Percentiles rank a stretch among this genome's conserved stretches.
phyloP scores from a whole-genome alignment of 1,139 yeast genomes.

The Sugiyamaella pinicola region DNA sequence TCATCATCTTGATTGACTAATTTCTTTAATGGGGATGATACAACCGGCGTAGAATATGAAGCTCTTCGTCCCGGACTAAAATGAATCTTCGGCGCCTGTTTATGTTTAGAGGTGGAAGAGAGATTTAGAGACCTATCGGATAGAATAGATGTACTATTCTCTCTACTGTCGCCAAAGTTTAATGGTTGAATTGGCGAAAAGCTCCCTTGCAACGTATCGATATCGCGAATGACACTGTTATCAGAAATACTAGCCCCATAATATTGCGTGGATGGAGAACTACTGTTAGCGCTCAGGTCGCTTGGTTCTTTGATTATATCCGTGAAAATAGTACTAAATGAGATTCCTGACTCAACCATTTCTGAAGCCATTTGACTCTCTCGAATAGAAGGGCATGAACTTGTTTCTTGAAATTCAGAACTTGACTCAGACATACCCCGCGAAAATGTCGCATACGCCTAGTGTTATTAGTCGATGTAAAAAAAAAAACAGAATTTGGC shows the following conservation, averaged over 20 bases:
- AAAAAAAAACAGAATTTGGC: no score
- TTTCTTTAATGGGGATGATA: background rate
- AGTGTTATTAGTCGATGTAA: no score
- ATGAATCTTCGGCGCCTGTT: background rate
- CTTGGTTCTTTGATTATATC: background rate
- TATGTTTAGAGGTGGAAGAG: background rate
- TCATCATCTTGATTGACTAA: background rate
- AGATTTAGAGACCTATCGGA: background rate
- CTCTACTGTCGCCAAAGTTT: background rate
- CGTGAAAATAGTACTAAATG: background rate
- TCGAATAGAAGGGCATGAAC: slow-evolving; percentile 3
- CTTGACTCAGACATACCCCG: background rate
- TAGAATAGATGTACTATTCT: background rate
- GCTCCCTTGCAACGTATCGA: background rate
- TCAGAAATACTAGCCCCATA: background rate
- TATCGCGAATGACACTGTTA: background rate
- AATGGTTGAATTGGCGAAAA: background rate
- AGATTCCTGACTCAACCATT: background rate
- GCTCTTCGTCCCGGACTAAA: background rate
- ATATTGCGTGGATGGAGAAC: background rate
- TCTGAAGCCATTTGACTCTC: slow-evolving; percentile 1
- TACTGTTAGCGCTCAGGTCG: no score
- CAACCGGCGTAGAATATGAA: slow-evolving; percentile 1
- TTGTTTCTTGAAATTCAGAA: background rate
- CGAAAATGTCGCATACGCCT: no score